A percentile compares a stretch with the other conserved stretches of the same genome.
Conservation (phyloP, 768 basidiomycete genomes). For the Boletellus emodensis region DNA sequence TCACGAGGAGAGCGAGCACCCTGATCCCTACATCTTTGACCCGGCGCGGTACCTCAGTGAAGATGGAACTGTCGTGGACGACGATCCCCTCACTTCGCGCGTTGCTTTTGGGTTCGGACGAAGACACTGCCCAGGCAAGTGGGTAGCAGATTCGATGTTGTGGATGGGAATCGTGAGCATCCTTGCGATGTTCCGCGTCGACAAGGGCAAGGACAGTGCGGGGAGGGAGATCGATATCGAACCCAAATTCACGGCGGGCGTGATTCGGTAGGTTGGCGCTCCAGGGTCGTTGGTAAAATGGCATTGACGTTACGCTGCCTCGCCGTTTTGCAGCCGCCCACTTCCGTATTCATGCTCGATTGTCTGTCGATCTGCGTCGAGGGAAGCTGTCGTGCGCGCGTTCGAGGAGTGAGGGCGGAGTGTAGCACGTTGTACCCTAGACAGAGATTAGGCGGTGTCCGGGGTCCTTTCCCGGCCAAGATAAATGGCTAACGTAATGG, state of each 20-base stretch:
- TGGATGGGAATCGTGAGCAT: slow-evolving; percentile 31
- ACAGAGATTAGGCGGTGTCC: slow-evolving; percentile 15
- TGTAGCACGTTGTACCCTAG: background rate
- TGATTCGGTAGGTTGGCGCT: slow-evolving; percentile 28
- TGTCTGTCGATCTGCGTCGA: slow-evolving; percentile 24
- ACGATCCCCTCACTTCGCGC: slow-evolving; percentile 25
- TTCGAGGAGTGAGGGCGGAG: slow-evolving; percentile 11
- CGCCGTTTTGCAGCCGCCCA: slow-evolving; percentile 23
- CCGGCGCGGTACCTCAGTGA: slow-evolving; percentile 24
- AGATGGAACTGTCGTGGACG: slow-evolving; percentile 23
- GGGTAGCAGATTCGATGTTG: slow-evolving; percentile 29
- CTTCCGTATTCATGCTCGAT: slow-evolving; percentile 30
- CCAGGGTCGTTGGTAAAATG: background rate
- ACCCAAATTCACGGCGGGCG: slow-evolving; percentile 30
- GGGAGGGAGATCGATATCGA: slow-evolving; percentile 25
- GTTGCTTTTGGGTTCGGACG: slow-evolving; percentile 30
- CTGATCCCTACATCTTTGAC: slow-evolving; percentile 22
- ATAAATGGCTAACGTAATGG: slow-evolving; percentile 22
- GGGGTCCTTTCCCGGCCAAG: slow-evolving; percentile 13
- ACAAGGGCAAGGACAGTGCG: slow-evolving; percentile 19
- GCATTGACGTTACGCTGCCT: slow-evolving; percentile 12
- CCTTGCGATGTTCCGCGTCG: slow-evolving; percentile 21
- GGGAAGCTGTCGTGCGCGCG: slow-evolving; percentile 17
- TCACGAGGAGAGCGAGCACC: slow-evolving; percentile 29
- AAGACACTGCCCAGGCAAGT: slow-evolving; percentile 31